A percentile compares a stretch with the other conserved stretches of the same genome.
Conservation (phyloP, 352 stramenopile species). For the Phytophthora lateralis region DNA sequence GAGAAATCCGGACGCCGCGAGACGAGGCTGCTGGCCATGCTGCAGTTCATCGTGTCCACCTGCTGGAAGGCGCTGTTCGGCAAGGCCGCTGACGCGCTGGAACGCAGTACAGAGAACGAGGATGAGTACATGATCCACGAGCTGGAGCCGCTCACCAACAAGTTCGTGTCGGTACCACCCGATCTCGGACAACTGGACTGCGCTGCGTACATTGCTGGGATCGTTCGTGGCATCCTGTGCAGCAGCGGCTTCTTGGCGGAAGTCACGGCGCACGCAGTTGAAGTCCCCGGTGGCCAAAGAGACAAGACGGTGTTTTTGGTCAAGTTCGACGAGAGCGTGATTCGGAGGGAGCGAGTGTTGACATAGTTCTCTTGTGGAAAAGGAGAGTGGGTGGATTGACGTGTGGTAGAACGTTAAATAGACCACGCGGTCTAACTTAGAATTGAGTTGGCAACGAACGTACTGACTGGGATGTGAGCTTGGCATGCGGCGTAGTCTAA, state of each 20-base stretch:
- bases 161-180: slow-evolving; percentile 95
- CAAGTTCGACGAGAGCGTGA: slow-evolving; percentile 87
- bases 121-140: slow-evolving; percentile 99
- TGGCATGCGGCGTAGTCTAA: slow-evolving; percentile 8
- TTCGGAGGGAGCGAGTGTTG: slow-evolving; percentile 71
- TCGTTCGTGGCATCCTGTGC: slow-evolving; percentile 90
- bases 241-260: slow-evolving; percentile 83
- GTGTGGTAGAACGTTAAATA: slow-evolving; percentile 41
- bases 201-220: slow-evolving; percentile 96
- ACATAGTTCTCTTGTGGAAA: slow-evolving; percentile 39
- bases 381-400: background rate
- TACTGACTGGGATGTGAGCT: background rate
- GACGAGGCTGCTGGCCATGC: slow-evolving; percentile 85
- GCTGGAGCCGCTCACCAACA: slow-evolving; percentile 93
- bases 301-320: slow-evolving; percentile 90
- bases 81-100: slow-evolving; percentile 95
- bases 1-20: slow-evolving; percentile 83
- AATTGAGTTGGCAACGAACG: slow-evolving; percentile 6
- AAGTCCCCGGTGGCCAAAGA: slow-evolving; percentile 58
- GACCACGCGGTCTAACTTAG: slow-evolving; percentile 33
- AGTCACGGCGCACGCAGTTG: slow-evolving; percentile 80
- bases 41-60: slow-evolving; percentile 94
- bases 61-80: slow-evolving; percentile 97
- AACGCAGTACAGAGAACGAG: slow-evolving; percentile 97
- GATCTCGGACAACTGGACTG: slow-evolving; percentile 97